Evolutionary conservation across 306 rosid species (phyloP), one percentile per base, ranked within the genome.

Genomic region (Cucumis cinereus): DNA sequence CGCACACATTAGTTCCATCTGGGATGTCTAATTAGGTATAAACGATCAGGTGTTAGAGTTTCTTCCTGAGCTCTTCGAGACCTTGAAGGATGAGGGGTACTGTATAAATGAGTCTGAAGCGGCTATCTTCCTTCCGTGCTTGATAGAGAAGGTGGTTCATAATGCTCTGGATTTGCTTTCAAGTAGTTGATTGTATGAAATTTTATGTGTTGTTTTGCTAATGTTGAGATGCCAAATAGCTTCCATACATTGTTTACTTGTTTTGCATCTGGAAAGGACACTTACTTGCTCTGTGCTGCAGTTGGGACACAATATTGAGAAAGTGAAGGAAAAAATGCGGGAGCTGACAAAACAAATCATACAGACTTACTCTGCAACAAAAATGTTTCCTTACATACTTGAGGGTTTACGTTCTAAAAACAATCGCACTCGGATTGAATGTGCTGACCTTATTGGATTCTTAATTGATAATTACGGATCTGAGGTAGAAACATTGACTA

Each of bases 391-490:
- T 52, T 95, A 95, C 81, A 84, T 92, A 81, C 78, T 90, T 85
- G 99, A 95, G 89, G 99, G 98, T 74, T 82, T 92, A 82, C 98
- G 98, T 80, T 95, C 99, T 26, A 95, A 95, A 88, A 95, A 95
- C 86, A 92, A 90, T 72, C 93, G 99, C 62, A 92, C 98, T 49
- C 93, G 98, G 72, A 90, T 92, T 55, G 99, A 95, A 85, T 90
- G 97, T 63, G 97, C 84, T 55, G 99, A 95, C 84, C 92, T 95
- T 83, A 86, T 95, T 59, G 99, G 99, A 77, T 92, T 87, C 68
- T 87, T 95, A 74, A 79, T 95, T 70, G 99, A 95, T 80, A 85
- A 95, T 86, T 95, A 95, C 49, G 87, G 87, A 43, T 85, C 91
- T 73, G 99, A 95, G 98, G 98, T 95, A 87, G 77, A 79, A 19